Conservation (phyloP, 129 eudicot species). For the Flaveria robusta region DNA sequence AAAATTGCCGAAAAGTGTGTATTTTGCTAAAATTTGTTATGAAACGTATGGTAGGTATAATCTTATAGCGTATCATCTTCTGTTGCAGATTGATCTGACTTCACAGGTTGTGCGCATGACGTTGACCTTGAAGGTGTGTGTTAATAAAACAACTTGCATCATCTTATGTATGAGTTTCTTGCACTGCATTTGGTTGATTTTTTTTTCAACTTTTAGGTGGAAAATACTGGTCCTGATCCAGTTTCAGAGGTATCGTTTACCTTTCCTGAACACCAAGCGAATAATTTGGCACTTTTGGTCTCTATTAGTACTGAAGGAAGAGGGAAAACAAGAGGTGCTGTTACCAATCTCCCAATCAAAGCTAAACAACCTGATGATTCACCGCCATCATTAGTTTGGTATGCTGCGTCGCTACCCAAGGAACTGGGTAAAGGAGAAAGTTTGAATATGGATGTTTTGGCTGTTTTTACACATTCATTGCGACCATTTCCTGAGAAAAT, state of each 20-base stretch:
- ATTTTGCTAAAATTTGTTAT: constrained; percentile 1
- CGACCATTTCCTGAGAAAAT: constrained; percentile 88
- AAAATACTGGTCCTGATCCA: constrained; percentile 67
- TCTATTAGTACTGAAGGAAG: constrained; percentile 56
- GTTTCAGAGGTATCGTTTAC: constrained; percentile 67
- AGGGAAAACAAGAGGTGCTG: constrained; percentile 56
- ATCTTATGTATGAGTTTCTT: constrained; percentile 5
- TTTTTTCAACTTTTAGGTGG: constrained; percentile 45
- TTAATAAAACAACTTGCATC: background rate
- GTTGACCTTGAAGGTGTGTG: constrained; percentile 61
- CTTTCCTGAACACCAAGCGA: constrained; percentile 74
- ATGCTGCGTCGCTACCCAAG: constrained; percentile 62
- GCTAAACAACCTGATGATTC: constrained; percentile 54
- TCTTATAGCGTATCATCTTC: constrained; percentile 27
- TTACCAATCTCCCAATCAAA: constrained; percentile 49
- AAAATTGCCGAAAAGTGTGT: background rate
- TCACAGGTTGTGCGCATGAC: constrained; percentile 82
- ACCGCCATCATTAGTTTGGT: constrained; percentile 69
- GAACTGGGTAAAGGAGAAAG: constrained; percentile 62
- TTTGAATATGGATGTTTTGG: constrained; percentile 60
- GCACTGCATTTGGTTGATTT: background rate
- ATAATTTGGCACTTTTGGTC: constrained; percentile 54
- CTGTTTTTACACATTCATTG: constrained; percentile 63
- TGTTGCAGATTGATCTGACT: constrained; percentile 79
- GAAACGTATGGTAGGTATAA: background rate